A percentile compares a stretch with the other conserved stretches of the same genome.
phyloP scores from a whole-genome alignment of 345 rosid genomes.

The Raphanus raphanistrum region DNA sequence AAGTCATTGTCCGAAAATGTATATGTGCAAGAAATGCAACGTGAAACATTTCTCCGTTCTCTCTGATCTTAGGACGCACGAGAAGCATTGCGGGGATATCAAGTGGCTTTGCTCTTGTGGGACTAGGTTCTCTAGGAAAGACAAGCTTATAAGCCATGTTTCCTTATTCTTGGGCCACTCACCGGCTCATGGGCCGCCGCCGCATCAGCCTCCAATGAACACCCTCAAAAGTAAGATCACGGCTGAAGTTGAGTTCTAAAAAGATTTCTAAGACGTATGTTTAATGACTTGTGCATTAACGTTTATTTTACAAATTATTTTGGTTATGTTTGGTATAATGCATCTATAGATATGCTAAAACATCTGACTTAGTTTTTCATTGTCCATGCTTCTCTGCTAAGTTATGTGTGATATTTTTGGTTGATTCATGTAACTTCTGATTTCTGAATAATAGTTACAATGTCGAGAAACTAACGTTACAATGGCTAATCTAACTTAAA shows the following conservation, averaged over 20 bases:
- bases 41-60: constrained; percentile 82
- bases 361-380: background rate
- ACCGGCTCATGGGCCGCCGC: constrained; percentile 35
- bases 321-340: background rate
- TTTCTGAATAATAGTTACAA: background rate
- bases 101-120: constrained; percentile 93
- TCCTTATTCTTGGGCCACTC: constrained; percentile 71
- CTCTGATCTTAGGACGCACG: constrained; percentile 89
- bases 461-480: background rate
- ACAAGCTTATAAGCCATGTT: constrained; percentile 81
- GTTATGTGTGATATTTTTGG: background rate
- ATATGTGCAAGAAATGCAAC: constrained; percentile 76
- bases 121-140: constrained; percentile 80
- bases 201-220: background rate
- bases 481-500: background rate
- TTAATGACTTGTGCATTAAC: background rate
- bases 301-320: background rate
- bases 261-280: background rate
- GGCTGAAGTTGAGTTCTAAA: background rate
- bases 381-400: background rate
- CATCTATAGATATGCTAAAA: background rate
- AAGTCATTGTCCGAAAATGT: constrained; percentile 91
- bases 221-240: background rate
- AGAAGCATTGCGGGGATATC: constrained; percentile 79
- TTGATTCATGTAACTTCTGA: background rate